Percentiles rank a stretch among this genome's conserved stretches.
Evolutionary conservation across 495 filamentous ascomycete species (phyloP).

Genomic region (Cercophora samala): DNA sequence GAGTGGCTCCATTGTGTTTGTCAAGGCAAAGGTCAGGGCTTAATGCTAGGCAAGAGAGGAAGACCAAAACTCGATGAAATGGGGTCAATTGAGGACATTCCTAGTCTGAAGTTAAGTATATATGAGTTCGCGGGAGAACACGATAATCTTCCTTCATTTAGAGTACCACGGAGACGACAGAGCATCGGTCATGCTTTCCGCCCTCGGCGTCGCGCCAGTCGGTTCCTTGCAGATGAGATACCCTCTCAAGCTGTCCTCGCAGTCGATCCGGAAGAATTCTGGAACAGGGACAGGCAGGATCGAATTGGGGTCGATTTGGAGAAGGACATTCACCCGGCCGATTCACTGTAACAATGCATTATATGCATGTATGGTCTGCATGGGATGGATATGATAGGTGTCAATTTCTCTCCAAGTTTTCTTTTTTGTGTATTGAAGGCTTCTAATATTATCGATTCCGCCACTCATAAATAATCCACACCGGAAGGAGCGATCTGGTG

Average conservation of each 20-base stretch:
- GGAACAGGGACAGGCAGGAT: constrained; percentile 13
- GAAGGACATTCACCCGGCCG: not conserved
- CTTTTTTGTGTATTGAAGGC: not conserved
- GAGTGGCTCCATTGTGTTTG: constrained; percentile 63
- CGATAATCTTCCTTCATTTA: not conserved
- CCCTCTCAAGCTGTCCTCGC: not conserved
- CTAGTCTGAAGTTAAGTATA: not conserved
- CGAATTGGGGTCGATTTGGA: constrained; percentile 17
- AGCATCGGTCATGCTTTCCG: not conserved
- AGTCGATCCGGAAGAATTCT: constrained; percentile 12
- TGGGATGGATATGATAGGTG: not conserved
- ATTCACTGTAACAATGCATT: not conserved
- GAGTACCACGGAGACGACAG: not conserved
- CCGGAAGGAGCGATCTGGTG: not conserved
- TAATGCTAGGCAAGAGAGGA: not conserved
- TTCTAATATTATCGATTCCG: not conserved
- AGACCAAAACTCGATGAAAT: not conserved
- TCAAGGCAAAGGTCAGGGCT: not conserved
- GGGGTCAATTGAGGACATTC: not conserved
- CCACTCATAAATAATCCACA: not conserved
- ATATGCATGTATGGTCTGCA: not conserved
- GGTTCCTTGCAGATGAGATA: not conserved
- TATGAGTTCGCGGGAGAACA: not conserved
- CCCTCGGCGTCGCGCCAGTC: not conserved
- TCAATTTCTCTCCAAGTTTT: not conserved